Evolutionary conservation across 768 basidiomycete species (phyloP), one percentile per base, ranked within the genome.

Genomic region (Suillus subaureus): DNA sequence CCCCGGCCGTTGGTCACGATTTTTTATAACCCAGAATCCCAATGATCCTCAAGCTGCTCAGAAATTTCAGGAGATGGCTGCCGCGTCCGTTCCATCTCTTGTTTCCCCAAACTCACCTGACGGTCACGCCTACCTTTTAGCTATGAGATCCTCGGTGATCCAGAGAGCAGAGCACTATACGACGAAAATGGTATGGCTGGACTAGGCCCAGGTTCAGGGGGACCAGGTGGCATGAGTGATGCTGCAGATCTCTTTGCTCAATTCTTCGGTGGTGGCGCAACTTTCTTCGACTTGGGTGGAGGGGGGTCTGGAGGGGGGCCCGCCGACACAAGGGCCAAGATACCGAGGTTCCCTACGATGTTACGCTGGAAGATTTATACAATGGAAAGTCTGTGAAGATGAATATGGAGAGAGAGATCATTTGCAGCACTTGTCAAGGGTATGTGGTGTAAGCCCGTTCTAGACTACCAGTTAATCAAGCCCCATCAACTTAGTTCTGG

Each of bases 341-440:
- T 74, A 86, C 89, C 26, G 81, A 89, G 55, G 88, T 94, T 68
- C 86, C 89, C 4, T 91, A 96, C 74, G 84, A 93, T 47, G 92
- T 97, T 62, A 90, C 92, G 6, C 83, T 99, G 37, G 96, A 97
- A 77, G 96, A 99, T 75, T 80, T 96, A 26, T 98, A 94, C 78
- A 92, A 91, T 64, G 97, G 96, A 37, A 96, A 96, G 78, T 85
- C 84, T 12, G 89, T 96, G 64, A 92, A 89, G 74, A 88, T 98
- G 81, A 92, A 88, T 70, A 87, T 97, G 82, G 95, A 97, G 78
- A 90, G 93, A 71, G 89, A 94, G 73, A 79, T 90, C 11, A 79
- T 92, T 2, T 98, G 97, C 76, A 81, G 81, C 16, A 78, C 79
- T 15, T 99, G 97, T 77, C 89, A 89, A 75, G 97, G 96, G 91